These are phyloP conservation scores for Ustilago nuda DNA, from an alignment of 1,284 basidiomycete species.

Conservation along the genomic window DNA sequence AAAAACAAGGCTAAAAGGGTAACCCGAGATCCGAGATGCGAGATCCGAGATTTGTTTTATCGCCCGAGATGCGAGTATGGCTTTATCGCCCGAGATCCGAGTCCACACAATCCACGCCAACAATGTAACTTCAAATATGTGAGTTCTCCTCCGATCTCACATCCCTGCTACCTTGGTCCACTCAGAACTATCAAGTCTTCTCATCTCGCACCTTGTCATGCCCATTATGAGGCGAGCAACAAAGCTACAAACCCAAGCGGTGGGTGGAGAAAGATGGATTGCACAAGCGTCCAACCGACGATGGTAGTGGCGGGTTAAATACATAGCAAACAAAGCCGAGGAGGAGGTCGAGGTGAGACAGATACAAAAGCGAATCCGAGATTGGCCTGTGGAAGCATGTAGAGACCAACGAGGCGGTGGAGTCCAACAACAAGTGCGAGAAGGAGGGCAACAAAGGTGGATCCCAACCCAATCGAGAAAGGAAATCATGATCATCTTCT, in stretches of 20 bases:
- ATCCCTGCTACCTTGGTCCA: no score
- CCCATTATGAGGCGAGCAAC: conserved; percentile 17
- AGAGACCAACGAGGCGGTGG: conserved; percentile 13
- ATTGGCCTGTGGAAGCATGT: conserved; percentile 32
- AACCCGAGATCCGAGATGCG: not conserved
- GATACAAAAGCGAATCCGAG: conserved; percentile 23
- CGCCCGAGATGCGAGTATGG: not conserved
- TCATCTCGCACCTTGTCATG: no score
- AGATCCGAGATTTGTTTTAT: not conserved
- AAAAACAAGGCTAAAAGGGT: not conserved
- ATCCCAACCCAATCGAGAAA: not conserved
- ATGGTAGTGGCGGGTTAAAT: conserved; percentile 31
- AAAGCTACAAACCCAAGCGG: not conserved
- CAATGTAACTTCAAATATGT: no score
- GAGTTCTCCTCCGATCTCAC: no score
- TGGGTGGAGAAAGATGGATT: conserved; percentile 15
- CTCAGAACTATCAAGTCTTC: no score
- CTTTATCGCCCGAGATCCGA: not conserved
- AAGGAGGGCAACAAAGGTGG: not conserved
- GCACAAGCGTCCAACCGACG: conserved; percentile 21
- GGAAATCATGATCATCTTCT: not conserved
- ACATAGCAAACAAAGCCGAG: conserved; percentile 20
- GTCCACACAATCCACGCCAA: no score
- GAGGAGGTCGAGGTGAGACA: not conserved
- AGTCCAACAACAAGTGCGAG: not conserved